Conservation (phyloP, 2,329 filamentous ascomycete species). For the Ambrosiella xylebori region DNA sequence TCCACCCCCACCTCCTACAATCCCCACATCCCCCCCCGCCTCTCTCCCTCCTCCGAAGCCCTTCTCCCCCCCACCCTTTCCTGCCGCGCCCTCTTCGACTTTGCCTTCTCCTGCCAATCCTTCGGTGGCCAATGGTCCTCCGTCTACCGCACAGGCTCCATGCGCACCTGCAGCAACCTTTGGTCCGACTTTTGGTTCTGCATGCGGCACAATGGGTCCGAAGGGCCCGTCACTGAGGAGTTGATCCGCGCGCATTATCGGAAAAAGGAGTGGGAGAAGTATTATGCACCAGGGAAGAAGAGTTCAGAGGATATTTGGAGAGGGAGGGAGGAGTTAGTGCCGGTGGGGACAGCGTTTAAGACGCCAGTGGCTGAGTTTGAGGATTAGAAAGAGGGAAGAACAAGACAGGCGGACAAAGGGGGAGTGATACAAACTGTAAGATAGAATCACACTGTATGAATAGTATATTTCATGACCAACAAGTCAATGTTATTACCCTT, state of each 20-base stretch:
- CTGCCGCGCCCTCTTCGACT: slow-evolving; percentile 79
- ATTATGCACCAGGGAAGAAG: slow-evolving; percentile 36
- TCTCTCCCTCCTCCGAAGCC: slow-evolving; percentile 37
- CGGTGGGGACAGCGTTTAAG: slow-evolving; percentile 29
- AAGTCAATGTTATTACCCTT: too few species aligned
- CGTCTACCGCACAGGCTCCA: slow-evolving; percentile 68
- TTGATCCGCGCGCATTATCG: slow-evolving; percentile 51
- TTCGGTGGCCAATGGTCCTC: slow-evolving; percentile 82
- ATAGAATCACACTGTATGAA: too few species aligned
- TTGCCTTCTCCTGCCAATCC: slow-evolving; percentile 84
- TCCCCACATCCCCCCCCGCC: slow-evolving; percentile 11
- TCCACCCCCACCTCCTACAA: slow-evolving; percentile 16
- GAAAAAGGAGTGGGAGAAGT: slow-evolving; percentile 46
- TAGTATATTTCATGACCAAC: too few species aligned
- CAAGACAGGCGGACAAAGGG: not conserved
- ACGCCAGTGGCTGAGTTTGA: slow-evolving; percentile 24
- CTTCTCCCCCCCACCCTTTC: slow-evolving; percentile 70
- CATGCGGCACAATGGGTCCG: slow-evolving; percentile 58
- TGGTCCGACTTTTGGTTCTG: slow-evolving; percentile 98
- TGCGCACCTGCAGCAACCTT: slow-evolving; percentile 63
- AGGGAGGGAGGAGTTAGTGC: slow-evolving; percentile 45
- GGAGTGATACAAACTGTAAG: too few species aligned
- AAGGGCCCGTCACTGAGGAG: slow-evolving; percentile 38
- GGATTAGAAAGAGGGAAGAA: not conserved
- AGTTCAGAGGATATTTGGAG: slow-evolving; percentile 90